phyloP scores from a whole-genome alignment of 306 rosid genomes.

The Purshia tridentata region DNA sequence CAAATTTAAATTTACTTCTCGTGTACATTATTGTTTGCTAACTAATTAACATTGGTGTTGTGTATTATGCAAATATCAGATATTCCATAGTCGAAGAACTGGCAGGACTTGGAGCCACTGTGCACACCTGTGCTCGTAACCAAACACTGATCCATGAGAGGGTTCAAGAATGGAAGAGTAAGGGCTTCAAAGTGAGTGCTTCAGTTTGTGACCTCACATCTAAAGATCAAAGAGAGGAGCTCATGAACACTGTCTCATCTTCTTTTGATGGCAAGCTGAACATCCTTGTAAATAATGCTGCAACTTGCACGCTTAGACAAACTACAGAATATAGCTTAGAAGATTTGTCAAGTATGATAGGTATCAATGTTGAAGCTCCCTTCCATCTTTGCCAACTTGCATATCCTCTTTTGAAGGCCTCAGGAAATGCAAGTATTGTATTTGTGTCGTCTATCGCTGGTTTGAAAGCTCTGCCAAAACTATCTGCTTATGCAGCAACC shows the following conservation, averaged over 20 bases:
- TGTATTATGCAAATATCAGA: neutral
- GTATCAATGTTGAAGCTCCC: slow-evolving; percentile 35
- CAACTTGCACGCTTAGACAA: neutral
- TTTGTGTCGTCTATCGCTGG: slow-evolving; percentile 52
- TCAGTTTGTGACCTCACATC: slow-evolving; percentile 41
- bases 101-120: slow-evolving; percentile 43
- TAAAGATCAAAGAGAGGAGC: slow-evolving; percentile 33
- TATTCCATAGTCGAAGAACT: slow-evolving; percentile 51
- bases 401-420: slow-evolving; percentile 49
- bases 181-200: slow-evolving; percentile 42
- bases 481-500: slow-evolving; percentile 52
- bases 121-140: slow-evolving; percentile 47
- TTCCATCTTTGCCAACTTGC: slow-evolving; percentile 43
- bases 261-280: slow-evolving; percentile 42
- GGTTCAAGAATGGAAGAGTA: slow-evolving; percentile 37
- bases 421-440: slow-evolving; percentile 40
- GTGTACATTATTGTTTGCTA: neutral
- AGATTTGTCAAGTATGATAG: slow-evolving; percentile 34
- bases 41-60: neutral
- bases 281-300: slow-evolving; percentile 48
- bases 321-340: slow-evolving; percentile 21
- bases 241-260: slow-evolving; percentile 34
- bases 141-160: slow-evolving; percentile 30
- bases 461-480: slow-evolving; percentile 33
- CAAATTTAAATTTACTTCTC: too few relatives aligned